A percentile compares a stretch with the other conserved stretches of the same genome.
These are phyloP conservation scores for Trichoderma oligosporum DNA, from an alignment of 2,329 filamentous ascomycete genomes.

Conservation along the genomic window DNA sequence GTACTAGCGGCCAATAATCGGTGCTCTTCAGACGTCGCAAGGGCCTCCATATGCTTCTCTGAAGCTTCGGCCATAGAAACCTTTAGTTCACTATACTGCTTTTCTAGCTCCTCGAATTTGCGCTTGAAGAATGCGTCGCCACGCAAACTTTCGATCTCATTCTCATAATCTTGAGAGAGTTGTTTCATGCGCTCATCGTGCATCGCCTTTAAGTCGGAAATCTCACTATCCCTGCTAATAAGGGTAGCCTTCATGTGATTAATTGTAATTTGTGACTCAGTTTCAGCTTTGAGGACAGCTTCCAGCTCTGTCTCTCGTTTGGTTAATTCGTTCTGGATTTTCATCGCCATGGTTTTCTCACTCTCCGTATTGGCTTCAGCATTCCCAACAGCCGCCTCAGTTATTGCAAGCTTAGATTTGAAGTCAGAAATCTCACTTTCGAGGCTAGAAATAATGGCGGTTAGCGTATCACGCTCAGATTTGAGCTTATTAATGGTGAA, in stretches of 20 bases:
- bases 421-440: constrained; percentile 52
- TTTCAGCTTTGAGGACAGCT: constrained; percentile 39
- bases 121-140: constrained; percentile 62
- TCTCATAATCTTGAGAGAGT: constrained; percentile 58
- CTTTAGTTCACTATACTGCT: constrained; percentile 51
- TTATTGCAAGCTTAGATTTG: constrained; percentile 45
- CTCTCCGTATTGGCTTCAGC: constrained; percentile 44
- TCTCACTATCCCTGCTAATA: constrained; percentile 46
- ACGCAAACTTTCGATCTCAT: constrained; percentile 61
- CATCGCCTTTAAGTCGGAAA: constrained; percentile 50
- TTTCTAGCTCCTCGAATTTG: constrained; percentile 59
- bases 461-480: constrained; percentile 43
- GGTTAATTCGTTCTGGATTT: constrained; percentile 40
- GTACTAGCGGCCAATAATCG: constrained; percentile 44
- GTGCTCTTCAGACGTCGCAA: constrained; percentile 43
- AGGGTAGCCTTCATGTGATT: constrained; percentile 46
- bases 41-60: constrained; percentile 40
- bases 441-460: constrained; percentile 46
- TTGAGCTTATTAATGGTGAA: constrained; percentile 43
- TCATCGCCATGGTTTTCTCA: constrained; percentile 38
- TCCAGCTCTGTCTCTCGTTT: constrained; percentile 46
- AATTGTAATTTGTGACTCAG: constrained; percentile 48
- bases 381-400: constrained; percentile 43
- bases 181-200: constrained; percentile 57
- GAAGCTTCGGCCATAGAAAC: constrained; percentile 35